These are phyloP conservation scores for Posidonia australis DNA, from an alignment of 106 monocot genomes.

Conservation along the genomic window DNA sequence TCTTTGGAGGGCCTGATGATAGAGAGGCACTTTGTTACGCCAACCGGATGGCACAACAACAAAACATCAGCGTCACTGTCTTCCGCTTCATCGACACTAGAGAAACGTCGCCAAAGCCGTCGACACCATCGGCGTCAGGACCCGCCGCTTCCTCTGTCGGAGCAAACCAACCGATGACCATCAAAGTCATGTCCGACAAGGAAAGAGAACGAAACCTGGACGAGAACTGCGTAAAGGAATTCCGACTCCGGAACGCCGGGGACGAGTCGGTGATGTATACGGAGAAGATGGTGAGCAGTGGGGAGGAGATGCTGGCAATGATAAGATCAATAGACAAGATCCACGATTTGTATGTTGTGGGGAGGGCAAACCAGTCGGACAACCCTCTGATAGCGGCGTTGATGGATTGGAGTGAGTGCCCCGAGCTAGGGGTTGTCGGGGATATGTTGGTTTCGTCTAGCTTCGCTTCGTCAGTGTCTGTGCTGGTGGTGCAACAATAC, in stretches of 20 bases:
- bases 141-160: too few relatives aligned
- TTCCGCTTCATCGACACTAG: conserved; percentile 23
- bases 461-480: conserved; percentile 3
- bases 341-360: not conserved
- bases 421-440: conserved; percentile 18
- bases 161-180: not conserved
- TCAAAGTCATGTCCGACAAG: not conserved
- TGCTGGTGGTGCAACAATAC: conserved; percentile 14
- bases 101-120: not conserved
- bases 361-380: not conserved
- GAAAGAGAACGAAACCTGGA: conserved; percentile 18
- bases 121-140: too few relatives aligned
- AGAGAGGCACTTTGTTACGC: conserved; percentile 9
- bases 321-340: not conserved
- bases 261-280: not conserved
- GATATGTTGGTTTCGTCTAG: conserved; percentile 17
- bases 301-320: conserved; percentile 2
- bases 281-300: not conserved
- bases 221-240: conserved; percentile 14
- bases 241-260: not conserved
- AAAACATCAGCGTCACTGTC: conserved; percentile 30
- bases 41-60: conserved; percentile 9
- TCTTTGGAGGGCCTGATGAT: conserved; percentile 16
- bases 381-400: conserved; percentile 8
- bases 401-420: conserved; percentile 20